Base-by-base conservation (phyloP, 345 rosid species). In the Eucalyptus coolabah region DNA sequence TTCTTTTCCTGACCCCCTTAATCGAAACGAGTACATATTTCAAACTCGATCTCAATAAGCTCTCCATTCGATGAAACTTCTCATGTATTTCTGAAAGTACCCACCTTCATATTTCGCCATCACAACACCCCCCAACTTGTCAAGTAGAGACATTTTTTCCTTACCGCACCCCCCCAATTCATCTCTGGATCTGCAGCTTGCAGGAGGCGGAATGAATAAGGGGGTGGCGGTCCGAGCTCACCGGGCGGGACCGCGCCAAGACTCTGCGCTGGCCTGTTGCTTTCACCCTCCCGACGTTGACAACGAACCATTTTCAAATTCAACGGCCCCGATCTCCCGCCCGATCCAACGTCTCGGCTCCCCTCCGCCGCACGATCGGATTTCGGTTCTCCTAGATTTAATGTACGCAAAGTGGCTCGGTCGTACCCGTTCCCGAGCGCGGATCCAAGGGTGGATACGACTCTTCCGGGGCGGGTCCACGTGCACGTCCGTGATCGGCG, bases 311-410 rank as follows among this genome's bases (percentile, higher is more conserved):
- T 17, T 49, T 92, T 92, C 89, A 77, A 91, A 92, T 89, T 59
- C 88, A 88, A 91, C 89, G 97, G 95, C 93, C 87, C 6, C 40
- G 94, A 95, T 95, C 82, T 65, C 65, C 47, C 14, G 14, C 44
- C 17, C 14, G 81, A 34, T 69, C 81, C 47, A 12, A 6, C 40
- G 45, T 40, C 30, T 69, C 28, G 83, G 24, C 15, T 40, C 83
- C 13, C 12, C 47, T 77, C 85, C 85, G 24, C 85, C 85, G 42
- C 28, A 21, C 26, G 85, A 77, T 77, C 47, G 47, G 47, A 12
- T 77, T 77, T 65, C 14, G 47, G 9, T 40, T 40, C 47, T 19
- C 44, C 26, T 12, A 23, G 63, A 26, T 23, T 65, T 65, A 65
- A 65, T 65, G 77, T n/a, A 4, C 10, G 30, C 85, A 77, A 40